phyloP scores from a whole-genome alignment of 2,329 filamentous ascomycete species.

The Sphaerostilbella broomeana region DNA sequence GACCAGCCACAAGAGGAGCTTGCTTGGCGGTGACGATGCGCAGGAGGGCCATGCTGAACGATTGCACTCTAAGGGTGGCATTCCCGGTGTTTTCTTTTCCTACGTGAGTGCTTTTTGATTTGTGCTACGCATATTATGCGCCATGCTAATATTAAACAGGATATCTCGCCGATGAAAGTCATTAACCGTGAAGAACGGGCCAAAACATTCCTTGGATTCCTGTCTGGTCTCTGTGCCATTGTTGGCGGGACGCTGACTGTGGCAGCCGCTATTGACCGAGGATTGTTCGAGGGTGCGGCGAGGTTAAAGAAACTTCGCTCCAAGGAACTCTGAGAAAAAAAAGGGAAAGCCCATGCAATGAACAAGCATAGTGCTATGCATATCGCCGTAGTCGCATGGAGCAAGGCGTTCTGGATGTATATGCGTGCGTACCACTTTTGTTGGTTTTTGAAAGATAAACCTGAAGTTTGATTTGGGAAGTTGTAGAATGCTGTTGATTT shows the following conservation, averaged over 20 bases:
- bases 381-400: conserved; percentile 12
- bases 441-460: conserved; percentile 9
- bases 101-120: conserved; percentile 58
- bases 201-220: conserved; percentile 86
- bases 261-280: conserved; percentile 85
- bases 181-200: conserved; percentile 88
- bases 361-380: conserved; percentile 5
- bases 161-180: conserved; percentile 99
- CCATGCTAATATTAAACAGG: conserved; percentile 40
- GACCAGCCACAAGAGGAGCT: conserved; percentile 87
- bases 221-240: conserved; percentile 90
- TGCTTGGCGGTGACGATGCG: conserved; percentile 75
- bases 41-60: conserved; percentile 89
- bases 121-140: background rate
- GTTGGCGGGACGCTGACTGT: conserved; percentile 94
- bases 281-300: conserved; percentile 79
- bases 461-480: too few species aligned
- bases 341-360: too few species aligned
- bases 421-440: too few species aligned
- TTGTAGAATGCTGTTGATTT: too few species aligned
- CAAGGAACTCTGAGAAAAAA: conserved; percentile 47
- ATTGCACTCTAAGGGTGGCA: conserved; percentile 81
- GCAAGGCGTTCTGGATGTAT: conserved; percentile 17
- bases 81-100: conserved; percentile 96
- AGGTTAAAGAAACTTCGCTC: conserved; percentile 79